phyloP scores from a whole-genome alignment of 495 filamentous ascomycete genomes.

The Collariella sp. region DNA sequence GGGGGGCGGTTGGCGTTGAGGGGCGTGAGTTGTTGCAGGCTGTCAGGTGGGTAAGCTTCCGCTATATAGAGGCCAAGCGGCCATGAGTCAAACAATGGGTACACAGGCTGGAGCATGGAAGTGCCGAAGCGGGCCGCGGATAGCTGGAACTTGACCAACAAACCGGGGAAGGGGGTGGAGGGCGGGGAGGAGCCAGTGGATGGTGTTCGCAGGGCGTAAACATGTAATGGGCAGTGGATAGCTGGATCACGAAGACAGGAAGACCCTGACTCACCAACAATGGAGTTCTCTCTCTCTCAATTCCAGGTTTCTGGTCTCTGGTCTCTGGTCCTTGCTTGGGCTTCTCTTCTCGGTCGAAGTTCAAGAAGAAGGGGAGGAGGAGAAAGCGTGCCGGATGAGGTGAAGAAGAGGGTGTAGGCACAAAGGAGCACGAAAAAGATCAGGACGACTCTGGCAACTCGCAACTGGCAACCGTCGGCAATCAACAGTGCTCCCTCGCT shows the following conservation, averaged over 20 bases:
- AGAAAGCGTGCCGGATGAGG: not conserved
- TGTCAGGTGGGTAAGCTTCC: not conserved
- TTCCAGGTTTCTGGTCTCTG: not conserved
- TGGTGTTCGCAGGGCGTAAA: not conserved
- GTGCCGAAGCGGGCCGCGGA: constrained; percentile 8
- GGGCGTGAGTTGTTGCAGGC: not conserved
- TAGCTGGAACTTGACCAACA: constrained; percentile 3
- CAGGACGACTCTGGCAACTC: constrained; percentile 4
- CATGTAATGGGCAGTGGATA: not conserved
- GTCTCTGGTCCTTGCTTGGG: too few relatives aligned
- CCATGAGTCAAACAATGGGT: constrained; percentile 4
- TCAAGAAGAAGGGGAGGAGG: not conserved
- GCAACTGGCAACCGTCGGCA: constrained; percentile 1
- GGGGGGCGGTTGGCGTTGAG: not conserved
- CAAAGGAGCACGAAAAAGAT: constrained; percentile 9
- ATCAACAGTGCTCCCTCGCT: not conserved
- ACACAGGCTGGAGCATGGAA: not conserved
- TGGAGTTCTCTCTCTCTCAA: not conserved
- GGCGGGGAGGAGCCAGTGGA: not conserved
- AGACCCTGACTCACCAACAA: not conserved
- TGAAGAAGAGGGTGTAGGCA: not conserved
- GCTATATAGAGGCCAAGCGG: not conserved
- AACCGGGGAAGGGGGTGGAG: not conserved
- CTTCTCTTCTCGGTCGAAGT: not conserved
- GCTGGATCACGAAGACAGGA: not conserved